Percentiles rank a stretch among this genome's conserved stretches.
Evolutionary conservation across 108 stramenopile genomes (phyloP).

Genomic region (Stephanodiscus triporus): DNA sequence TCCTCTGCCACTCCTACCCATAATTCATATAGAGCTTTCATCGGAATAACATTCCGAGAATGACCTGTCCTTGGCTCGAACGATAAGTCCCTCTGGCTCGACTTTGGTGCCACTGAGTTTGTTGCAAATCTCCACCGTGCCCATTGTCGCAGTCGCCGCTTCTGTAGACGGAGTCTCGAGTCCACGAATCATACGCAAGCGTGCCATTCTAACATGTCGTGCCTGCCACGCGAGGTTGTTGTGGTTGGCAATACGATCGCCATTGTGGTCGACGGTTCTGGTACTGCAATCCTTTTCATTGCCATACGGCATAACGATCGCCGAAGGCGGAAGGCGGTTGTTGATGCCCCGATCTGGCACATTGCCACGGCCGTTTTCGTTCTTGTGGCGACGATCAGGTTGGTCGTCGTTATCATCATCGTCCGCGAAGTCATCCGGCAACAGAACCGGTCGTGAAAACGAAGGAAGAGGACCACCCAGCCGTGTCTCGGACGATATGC

Average conservation of each 20-base stretch:
- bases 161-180: not conserved
- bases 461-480: not conserved
- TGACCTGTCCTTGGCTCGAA: slow-evolving; percentile 9
- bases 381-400: not conserved
- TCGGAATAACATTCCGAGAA: slow-evolving; percentile 1
- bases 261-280: not conserved
- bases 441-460: slow-evolving; percentile 1
- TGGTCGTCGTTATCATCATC: not conserved
- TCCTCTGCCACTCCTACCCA: too few relatives aligned
- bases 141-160: not conserved
- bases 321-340: slow-evolving; percentile 8
- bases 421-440: not conserved
- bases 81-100: not conserved
- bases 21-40: slow-evolving; percentile 18
- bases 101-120: not conserved
- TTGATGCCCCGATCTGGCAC: slow-evolving; percentile 14
- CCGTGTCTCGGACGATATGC: slow-evolving; percentile 29
- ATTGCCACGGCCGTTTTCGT: not conserved
- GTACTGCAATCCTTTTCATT: not conserved
- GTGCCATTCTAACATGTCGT: slow-evolving; percentile 35
- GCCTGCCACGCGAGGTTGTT: slow-evolving; percentile 39
- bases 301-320: not conserved
- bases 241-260: slow-evolving; percentile 3
- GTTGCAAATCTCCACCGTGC: not conserved
- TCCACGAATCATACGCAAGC: slow-evolving; percentile 24